Evolutionary conservation across 768 basidiomycete genomes (phyloP).

Genomic region (Agaricus blazei): DNA sequence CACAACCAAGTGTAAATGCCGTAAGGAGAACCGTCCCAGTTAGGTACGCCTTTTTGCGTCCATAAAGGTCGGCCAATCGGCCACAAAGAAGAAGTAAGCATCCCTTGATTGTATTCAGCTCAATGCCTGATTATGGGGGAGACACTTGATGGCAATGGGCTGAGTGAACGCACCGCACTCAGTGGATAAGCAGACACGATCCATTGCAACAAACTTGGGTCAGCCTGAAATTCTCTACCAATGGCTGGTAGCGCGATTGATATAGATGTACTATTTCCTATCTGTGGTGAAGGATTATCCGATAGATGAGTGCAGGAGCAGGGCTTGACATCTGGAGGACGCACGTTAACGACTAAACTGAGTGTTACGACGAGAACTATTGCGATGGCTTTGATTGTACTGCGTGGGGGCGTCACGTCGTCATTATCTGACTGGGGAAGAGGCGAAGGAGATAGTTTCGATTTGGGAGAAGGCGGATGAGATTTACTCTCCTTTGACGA

Average conservation of each 20-base stretch:
- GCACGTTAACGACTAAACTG: constrained; percentile 32
- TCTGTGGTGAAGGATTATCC: constrained; percentile 18
- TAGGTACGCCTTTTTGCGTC: constrained; percentile 65
- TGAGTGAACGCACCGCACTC: constrained; percentile 43
- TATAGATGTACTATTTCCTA: constrained; percentile 39
- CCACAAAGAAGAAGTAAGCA: constrained; percentile 77
- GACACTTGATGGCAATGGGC: background rate
- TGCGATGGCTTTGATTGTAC: constrained; percentile 9
- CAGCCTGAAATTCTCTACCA: constrained; percentile 41
- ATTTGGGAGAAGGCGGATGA: background rate
- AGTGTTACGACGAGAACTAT: constrained; percentile 31
- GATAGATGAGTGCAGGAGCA: too few species aligned
- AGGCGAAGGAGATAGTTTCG: background rate
- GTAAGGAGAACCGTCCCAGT: constrained; percentile 50
- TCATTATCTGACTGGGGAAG: background rate
- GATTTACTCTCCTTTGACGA: background rate
- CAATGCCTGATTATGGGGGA: background rate
- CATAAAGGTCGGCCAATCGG: constrained; percentile 75
- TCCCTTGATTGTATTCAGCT: constrained; percentile 37
- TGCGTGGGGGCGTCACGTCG: background rate
- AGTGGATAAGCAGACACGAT: constrained; percentile 60
- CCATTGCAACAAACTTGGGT: constrained; percentile 59
- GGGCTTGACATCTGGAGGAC: background rate
- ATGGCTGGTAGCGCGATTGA: constrained; percentile 51
- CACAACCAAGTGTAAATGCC: constrained; percentile 58